Conservation (phyloP, 108 stramenopile species). For the Pseudonitzschia multistriata region DNA sequence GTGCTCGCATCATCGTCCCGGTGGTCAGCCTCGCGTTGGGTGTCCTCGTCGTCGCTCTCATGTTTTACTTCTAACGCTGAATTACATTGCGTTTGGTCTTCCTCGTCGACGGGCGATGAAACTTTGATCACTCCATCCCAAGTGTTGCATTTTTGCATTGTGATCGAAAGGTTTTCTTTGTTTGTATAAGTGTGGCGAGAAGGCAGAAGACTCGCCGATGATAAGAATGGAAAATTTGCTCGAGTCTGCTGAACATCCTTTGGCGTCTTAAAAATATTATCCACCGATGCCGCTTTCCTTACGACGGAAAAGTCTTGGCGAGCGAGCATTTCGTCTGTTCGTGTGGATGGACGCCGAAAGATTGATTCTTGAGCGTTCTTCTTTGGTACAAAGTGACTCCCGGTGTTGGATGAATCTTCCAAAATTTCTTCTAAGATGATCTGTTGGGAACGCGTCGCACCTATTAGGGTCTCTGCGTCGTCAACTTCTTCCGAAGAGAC, state of each 20-base stretch:
- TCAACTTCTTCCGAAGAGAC: background rate
- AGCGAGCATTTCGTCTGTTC: background rate
- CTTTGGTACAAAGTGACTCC: background rate
- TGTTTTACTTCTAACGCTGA: conserved; percentile 24
- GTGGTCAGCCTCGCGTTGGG: conserved; percentile 3
- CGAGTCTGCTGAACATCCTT: conserved; percentile 11
- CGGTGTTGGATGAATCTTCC: no score
- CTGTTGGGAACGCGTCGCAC: background rate
- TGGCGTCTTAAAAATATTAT: background rate
- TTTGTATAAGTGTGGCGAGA: background rate
- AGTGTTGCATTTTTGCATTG: background rate
- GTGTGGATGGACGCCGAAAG: background rate
- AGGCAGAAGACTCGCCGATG: conserved; percentile 6
- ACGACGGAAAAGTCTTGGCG: background rate
- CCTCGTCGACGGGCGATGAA: background rate
- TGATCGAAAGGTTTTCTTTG: background rate
- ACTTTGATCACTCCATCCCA: background rate
- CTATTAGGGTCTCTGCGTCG: background rate
- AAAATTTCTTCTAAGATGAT: background rate
- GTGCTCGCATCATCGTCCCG: background rate
- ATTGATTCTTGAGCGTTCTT: background rate
- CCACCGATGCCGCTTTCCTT: conserved; percentile 9
- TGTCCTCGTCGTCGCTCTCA: conserved; percentile 5
- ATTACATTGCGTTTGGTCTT: conserved; percentile 7
- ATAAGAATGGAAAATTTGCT: conserved; percentile 31